Base-by-base conservation (phyloP, 495 filamentous ascomycete species). In the Podospora anserina region DNA sequence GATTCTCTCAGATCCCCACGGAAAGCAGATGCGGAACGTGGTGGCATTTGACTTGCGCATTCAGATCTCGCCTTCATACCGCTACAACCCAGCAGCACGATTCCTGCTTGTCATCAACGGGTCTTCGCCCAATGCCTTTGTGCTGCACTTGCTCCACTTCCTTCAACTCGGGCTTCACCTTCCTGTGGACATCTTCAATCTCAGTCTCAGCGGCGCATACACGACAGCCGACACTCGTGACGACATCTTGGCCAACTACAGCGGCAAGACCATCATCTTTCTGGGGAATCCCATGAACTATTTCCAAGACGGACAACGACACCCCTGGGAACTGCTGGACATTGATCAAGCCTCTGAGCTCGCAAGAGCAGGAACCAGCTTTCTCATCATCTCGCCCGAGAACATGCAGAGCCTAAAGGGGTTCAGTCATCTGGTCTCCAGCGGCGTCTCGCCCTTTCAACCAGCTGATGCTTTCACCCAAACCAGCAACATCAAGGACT, bases 281-380 rank as follows among this genome's bases (percentile, higher is more conserved):
- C 64, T 74, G 32, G 72, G 74, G 15, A 76, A 74, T 27, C 72
- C 63, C 11, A 74, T 76, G 61, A 69, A 69, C 32, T 74, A 74
- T 61, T 74, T 76, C 66, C 70, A 74, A 44, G 28, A 68, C 19
- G 72, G 74, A 2, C 55, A 63, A 4, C 68, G 68, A n/a, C 61
- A 69, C 56, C 71, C 74, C 5, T 74, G 69, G 67, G 65, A 71
- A 5, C 65, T 76, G 28, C 62, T 76, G 0, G 74, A 76, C 34
- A 54, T 69, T 2, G 69, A 59, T n/a, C 62, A 69, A 23, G 63
- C 69, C 2, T 66, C 67, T 32, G 16, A 56, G 3, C 59, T 74
- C 11, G 62, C 68, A 1, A 66, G 62, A 6, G 54, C 57, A 18
- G 71, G 74, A 5, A 76, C 71, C 1, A 72, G 57, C 67, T 70